Evolutionary conservation across 768 basidiomycete species (phyloP).

Genomic region (Boletus sp.): DNA sequence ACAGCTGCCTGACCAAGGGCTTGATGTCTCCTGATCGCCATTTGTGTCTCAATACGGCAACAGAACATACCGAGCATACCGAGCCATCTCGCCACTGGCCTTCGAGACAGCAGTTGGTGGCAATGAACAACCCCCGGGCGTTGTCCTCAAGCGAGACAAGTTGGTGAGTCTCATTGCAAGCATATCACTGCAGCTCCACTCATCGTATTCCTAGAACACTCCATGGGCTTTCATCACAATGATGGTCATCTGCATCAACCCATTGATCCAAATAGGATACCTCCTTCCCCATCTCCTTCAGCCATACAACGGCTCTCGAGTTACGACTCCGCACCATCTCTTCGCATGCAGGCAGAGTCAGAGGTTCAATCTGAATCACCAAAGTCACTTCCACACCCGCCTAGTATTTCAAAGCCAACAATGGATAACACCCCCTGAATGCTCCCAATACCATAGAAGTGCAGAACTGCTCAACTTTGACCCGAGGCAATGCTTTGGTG

Average conservation of each 20-base stretch:
- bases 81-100: slow-evolving; percentile 53
- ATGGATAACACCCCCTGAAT: slow-evolving; percentile 53
- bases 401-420: slow-evolving; percentile 45
- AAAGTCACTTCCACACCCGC: slow-evolving; percentile 37
- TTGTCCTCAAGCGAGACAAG: slow-evolving; percentile 34
- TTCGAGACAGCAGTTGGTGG: slow-evolving; percentile 38
- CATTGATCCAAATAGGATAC: slow-evolving; percentile 56
- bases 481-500: too few relatives aligned
- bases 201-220: slow-evolving; percentile 19
- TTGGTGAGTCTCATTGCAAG: slow-evolving; percentile 43
- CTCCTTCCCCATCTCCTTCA: slow-evolving; percentile 65
- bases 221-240: neutral
- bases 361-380: slow-evolving; percentile 32
- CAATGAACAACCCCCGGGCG: slow-evolving; percentile 41
- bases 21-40: slow-evolving; percentile 30
- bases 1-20: too few relatives aligned
- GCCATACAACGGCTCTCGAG: slow-evolving; percentile 60
- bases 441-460: too few relatives aligned
- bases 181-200: neutral
- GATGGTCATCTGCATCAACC: slow-evolving; percentile 13
- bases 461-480: too few relatives aligned
- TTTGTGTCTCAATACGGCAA: slow-evolving; percentile 59
- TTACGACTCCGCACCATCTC: slow-evolving; percentile 57
- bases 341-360: slow-evolving; percentile 43
- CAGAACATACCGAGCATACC: slow-evolving; percentile 65